These are phyloP conservation scores for Yamadazyma dushanensis DNA, from an alignment of 1,139 yeast genomes.

Conservation along the genomic window DNA sequence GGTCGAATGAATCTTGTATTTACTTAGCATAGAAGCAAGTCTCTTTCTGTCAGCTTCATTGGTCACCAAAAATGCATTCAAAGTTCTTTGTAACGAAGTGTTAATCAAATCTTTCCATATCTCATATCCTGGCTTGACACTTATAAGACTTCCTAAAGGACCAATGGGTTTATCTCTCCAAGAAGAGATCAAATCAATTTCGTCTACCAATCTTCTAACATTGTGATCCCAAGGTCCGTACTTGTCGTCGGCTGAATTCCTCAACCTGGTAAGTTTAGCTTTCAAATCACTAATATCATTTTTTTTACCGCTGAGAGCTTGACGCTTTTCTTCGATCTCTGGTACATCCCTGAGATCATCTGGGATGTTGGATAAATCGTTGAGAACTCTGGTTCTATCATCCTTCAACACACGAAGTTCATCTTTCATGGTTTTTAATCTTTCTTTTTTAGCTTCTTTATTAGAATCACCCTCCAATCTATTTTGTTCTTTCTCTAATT, in stretches of 20 bases:
- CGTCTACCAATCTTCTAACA: constrained; percentile 41
- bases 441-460: neutral
- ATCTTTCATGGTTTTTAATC: neutral
- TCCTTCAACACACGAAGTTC: neutral
- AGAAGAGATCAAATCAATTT: constrained; percentile 33
- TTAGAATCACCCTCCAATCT: neutral
- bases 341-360: neutral
- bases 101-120: constrained; percentile 68
- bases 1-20: constrained; percentile 23
- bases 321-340: neutral
- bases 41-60: constrained; percentile 58
- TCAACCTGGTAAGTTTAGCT: constrained; percentile 17
- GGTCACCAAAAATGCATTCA: constrained; percentile 69
- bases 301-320: constrained; percentile 1
- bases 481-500: constrained; percentile 6
- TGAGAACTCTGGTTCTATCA: neutral
- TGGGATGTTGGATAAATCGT: neutral
- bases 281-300: constrained; percentile 14
- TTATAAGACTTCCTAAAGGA: constrained; percentile 70
- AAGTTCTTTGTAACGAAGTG: constrained; percentile 39
- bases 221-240: constrained; percentile 50
- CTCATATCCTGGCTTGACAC: constrained; percentile 54
- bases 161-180: constrained; percentile 70
- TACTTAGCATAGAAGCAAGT: constrained; percentile 45
- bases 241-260: constrained; percentile 25